Percentiles rank a stretch among this genome's conserved stretches.
Evolutionary conservation across 179 eudicot species (phyloP).

Genomic region (Vitellaria paradoxa): DNA sequence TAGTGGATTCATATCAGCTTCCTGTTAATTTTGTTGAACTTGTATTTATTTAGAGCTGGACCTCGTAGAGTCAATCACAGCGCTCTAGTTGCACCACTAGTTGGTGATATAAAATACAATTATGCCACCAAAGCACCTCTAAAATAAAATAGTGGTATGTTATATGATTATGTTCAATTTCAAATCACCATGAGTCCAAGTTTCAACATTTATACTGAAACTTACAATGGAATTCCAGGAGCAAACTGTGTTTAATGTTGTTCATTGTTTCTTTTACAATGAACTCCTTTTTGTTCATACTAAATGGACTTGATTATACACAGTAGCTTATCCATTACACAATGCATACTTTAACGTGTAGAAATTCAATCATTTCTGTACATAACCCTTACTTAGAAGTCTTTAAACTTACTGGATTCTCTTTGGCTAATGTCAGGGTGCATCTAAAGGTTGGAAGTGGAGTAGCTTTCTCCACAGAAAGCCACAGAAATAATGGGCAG

Average conservation of each 20-base stretch:
- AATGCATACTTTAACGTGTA: not conserved
- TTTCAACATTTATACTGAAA: too few relatives aligned
- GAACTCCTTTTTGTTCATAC: conserved; percentile 5
- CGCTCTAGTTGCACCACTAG: conserved; percentile 14
- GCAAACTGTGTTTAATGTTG: too few relatives aligned
- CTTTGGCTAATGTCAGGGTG: conserved; percentile 35
- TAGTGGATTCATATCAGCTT: conserved; percentile 9
- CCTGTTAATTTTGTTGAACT: not conserved
- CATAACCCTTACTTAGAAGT: not conserved
- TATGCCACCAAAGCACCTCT: too few relatives aligned
- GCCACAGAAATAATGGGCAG: conserved; percentile 30
- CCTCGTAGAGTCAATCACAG: not conserved
- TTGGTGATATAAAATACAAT: not conserved
- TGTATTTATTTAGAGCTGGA: not conserved
- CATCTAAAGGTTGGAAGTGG: conserved; percentile 72
- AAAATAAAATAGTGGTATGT: not conserved
- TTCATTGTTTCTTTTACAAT: conserved; percentile 8
- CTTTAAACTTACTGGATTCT: not conserved
- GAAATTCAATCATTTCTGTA: not conserved
- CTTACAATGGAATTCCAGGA: too few relatives aligned
- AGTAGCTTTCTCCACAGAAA: conserved; percentile 40
- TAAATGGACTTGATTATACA: not conserved
- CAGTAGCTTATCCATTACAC: not conserved
- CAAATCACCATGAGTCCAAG: too few relatives aligned
- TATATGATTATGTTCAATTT: conserved; percentile 4